These are phyloP conservation scores for Logfia minima DNA, from an alignment of 129 eudicot genomes.

Conservation along the genomic window DNA sequence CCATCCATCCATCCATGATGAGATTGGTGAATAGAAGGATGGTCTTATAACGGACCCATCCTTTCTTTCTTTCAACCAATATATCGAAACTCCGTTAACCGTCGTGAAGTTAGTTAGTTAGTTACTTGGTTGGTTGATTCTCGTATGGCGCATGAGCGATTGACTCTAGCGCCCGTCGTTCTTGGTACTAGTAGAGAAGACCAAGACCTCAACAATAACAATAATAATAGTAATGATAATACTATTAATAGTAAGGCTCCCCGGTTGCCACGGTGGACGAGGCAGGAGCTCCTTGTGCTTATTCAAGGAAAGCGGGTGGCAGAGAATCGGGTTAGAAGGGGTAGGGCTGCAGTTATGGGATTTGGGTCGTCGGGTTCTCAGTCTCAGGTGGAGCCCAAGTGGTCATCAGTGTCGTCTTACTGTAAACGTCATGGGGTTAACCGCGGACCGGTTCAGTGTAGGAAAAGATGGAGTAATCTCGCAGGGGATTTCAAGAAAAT, in stretches of 20 bases:
- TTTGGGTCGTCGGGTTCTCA: conserved; percentile 38
- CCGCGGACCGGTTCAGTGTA: conserved; percentile 92
- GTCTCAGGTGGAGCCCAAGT: conserved; percentile 69
- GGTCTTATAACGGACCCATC: neutral
- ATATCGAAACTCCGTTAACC: conserved; percentile 43
- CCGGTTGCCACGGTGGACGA: conserved; percentile 68
- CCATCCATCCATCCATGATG: neutral
- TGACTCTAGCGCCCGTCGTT: conserved; percentile 39
- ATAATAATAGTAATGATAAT: no score
- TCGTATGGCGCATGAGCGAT: conserved; percentile 55
- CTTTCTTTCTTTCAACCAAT: neutral
- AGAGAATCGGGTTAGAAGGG: conserved; percentile 76
- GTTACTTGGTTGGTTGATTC: neutral
- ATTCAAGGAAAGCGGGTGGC: conserved; percentile 70
- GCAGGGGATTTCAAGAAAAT: conserved; percentile 89
- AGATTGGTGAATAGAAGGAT: neutral
- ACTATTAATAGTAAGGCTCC: conserved; percentile 28
- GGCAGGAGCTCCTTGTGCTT: conserved; percentile 64
- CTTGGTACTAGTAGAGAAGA: conserved; percentile 25
- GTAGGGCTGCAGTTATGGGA: conserved; percentile 43
- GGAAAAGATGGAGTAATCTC: conserved; percentile 92
- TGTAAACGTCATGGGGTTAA: conserved; percentile 87
- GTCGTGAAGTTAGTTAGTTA: conserved; percentile 15
- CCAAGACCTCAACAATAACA: neutral
- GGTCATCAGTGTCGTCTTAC: conserved; percentile 83